Evolutionary conservation across 768 basidiomycete species (phyloP).

Genomic region (Naematelia encephala): DNA sequence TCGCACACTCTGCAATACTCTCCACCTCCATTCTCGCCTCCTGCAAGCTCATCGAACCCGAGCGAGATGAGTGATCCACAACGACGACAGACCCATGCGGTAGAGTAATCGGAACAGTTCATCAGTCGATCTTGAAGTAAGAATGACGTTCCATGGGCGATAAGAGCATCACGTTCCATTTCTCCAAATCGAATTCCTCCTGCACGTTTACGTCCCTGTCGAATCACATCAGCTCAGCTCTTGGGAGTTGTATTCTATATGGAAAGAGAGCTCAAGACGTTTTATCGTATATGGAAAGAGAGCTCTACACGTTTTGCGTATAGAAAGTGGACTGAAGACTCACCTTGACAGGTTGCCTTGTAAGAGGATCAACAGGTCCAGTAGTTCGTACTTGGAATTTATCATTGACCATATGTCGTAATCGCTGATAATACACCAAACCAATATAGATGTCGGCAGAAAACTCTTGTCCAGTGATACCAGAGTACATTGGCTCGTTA

Average conservation of each 20-base stretch:
- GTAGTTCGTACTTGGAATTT: slow-evolving; percentile 99
- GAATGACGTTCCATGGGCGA: slow-evolving; percentile 98
- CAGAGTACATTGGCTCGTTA: slow-evolving; percentile 99
- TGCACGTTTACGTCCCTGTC: slow-evolving; percentile 90
- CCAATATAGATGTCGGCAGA: slow-evolving; percentile 98
- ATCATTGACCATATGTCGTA: slow-evolving; percentile 99
- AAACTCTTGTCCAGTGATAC: slow-evolving; percentile 98
- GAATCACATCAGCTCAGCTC: slow-evolving; percentile 3
- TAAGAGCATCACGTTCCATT: slow-evolving; percentile 98
- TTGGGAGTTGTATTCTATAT: background rate
- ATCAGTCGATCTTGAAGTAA: slow-evolving; percentile 95
- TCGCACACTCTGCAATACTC: slow-evolving; percentile 97
- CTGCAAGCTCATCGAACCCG: slow-evolving; percentile 83
- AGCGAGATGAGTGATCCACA: slow-evolving; percentile 94
- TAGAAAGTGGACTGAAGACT: slow-evolving; percentile 22
- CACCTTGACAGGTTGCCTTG: slow-evolving; percentile 95
- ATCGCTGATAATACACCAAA: slow-evolving; percentile 95
- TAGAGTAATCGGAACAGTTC: slow-evolving; percentile 99
- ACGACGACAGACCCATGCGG: slow-evolving; percentile 95
- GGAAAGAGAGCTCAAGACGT: background rate
- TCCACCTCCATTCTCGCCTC: slow-evolving; percentile 56
- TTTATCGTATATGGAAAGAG: background rate
- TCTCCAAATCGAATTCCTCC: slow-evolving; percentile 99
- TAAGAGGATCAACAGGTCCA: slow-evolving; percentile 92
- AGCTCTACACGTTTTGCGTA: background rate